A percentile compares a stretch with the other conserved stretches of the same genome.
Evolutionary conservation across 1,139 yeast genomes (phyloP).

Genomic region (Sugiyamaella grinbergsii): DNA sequence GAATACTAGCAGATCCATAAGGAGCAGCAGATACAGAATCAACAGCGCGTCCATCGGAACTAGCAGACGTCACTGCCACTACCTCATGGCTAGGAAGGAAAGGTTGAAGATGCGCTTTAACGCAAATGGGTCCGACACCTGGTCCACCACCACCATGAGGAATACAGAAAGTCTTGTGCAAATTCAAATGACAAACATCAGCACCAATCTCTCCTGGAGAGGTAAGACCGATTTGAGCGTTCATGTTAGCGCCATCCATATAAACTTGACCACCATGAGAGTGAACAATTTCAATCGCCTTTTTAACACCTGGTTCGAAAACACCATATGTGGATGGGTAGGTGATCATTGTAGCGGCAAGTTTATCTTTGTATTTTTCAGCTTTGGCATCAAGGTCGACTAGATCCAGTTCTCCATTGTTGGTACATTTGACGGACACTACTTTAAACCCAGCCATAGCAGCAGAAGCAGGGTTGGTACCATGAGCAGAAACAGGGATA

Average conservation of each 20-base stretch:
- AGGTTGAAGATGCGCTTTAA: conserved; percentile 75
- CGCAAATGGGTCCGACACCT: conserved; percentile 98
- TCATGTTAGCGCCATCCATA: conserved; percentile 98
- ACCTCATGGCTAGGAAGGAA: conserved; percentile 81
- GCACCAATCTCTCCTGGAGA: conserved; percentile 98
- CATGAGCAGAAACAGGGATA: conserved; percentile 97
- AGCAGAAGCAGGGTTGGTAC: conserved; percentile 98
- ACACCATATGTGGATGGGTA: conserved; percentile 97
- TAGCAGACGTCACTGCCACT: conserved; percentile 50
- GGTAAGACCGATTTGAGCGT: conserved; percentile 96
- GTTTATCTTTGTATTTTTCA: conserved; percentile 60
- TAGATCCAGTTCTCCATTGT: conserved; percentile 83
- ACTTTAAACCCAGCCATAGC: conserved; percentile 96
- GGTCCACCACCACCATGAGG: conserved; percentile 99
- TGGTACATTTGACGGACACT: conserved; percentile 83
- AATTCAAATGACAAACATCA: conserved; percentile 96
- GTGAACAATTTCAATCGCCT: conserved; percentile 84
- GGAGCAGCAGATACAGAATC: conserved; percentile 90
- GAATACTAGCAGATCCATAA: conserved; percentile 89
- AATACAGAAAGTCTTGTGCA: conserved; percentile 96
- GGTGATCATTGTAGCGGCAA: conserved; percentile 94
- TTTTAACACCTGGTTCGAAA: conserved; percentile 87
- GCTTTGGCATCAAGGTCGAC: conserved; percentile 76
- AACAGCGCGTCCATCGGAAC: conserved; percentile 46
- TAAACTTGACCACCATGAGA: conserved; percentile 90